Percentiles rank a stretch among this genome's conserved stretches.
Evolutionary conservation across 2,329 filamentous ascomycete species (phyloP).

Genomic region (Colletotrichum karsti): DNA sequence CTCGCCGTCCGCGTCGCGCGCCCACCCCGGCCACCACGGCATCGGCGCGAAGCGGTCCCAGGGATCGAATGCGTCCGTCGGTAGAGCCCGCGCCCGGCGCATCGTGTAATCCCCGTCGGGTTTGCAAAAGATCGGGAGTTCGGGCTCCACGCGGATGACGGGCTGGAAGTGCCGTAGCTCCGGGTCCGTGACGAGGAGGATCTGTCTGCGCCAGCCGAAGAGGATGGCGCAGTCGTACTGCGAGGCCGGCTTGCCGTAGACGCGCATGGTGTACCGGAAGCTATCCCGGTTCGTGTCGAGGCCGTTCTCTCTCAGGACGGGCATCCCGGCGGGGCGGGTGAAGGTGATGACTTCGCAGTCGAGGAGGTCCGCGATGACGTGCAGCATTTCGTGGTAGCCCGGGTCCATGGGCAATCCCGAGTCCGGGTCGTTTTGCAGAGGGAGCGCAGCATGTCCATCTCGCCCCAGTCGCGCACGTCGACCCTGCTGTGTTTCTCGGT

Average conservation of each 20-base stretch:
- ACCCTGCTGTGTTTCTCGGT: background rate
- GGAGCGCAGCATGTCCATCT: background rate
- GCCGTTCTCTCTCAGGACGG: background rate
- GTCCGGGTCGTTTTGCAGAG: background rate
- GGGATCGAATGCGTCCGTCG: background rate
- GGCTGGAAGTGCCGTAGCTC: conserved; percentile 1
- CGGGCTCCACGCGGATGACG: background rate
- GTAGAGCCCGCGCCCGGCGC: too few species aligned
- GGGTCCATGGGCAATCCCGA: conserved; percentile 1
- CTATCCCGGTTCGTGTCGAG: too few species aligned
- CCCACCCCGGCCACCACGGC: conserved; percentile 19
- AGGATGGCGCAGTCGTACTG: background rate
- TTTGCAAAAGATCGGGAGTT: too few species aligned
- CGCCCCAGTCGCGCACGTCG: background rate
- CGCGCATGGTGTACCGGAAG: background rate
- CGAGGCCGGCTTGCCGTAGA: background rate
- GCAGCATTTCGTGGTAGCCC: conserved; percentile 18
- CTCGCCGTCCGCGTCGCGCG: background rate
- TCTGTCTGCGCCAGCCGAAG: background rate
- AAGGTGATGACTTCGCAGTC: conserved; percentile 13
- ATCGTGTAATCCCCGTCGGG: too few species aligned
- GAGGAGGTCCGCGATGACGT: conserved; percentile 16
- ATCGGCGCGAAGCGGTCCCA: conserved; percentile 18
- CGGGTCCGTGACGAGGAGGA: conserved; percentile 6
- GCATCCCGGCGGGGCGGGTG: background rate